These are phyloP conservation scores for Chloris gayana DNA, from an alignment of 176 grass and related monocot species.

Conservation along the genomic window DNA sequence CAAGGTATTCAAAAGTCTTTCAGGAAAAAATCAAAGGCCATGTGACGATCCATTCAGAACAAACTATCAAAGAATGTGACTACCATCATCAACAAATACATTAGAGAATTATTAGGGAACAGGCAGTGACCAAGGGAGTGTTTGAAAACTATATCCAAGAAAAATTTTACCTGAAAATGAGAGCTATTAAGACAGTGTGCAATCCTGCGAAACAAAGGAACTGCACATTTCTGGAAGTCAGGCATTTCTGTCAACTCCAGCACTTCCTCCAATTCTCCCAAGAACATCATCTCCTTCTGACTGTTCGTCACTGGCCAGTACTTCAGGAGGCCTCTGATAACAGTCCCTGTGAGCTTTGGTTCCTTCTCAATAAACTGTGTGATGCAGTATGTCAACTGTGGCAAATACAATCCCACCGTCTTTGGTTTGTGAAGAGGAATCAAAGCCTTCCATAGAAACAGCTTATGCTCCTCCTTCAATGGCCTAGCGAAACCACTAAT, in stretches of 20 bases:
- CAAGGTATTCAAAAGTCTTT: conserved; percentile 6
- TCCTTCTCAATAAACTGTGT: conserved; percentile 89
- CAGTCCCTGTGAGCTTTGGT: conserved; percentile 70
- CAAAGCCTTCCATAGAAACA: conserved; percentile 80
- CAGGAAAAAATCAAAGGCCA: not conserved
- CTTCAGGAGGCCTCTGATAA: conserved; percentile 87
- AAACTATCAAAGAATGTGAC: not conserved
- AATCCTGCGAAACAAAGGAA: conserved; percentile 76
- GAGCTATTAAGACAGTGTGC: conserved; percentile 81
- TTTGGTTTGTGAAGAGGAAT: conserved; percentile 88
- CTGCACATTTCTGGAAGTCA: conserved; percentile 84
- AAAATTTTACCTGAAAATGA: conserved; percentile 82
- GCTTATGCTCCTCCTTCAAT: conserved; percentile 86
- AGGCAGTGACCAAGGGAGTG: not conserved
- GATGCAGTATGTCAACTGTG: conserved; percentile 84
- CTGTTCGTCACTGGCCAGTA: conserved; percentile 93
- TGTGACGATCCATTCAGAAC: not conserved
- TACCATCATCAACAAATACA: not conserved
- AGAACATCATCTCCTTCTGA: conserved; percentile 98
- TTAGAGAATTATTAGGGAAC: not conserved
- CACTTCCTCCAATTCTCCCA: conserved; percentile 91
- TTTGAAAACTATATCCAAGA: not conserved
- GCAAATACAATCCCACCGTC: conserved; percentile 62
- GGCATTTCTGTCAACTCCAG: conserved; percentile 74
- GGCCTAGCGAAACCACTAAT: conserved; percentile 83